phyloP scores from a whole-genome alignment of 2,329 filamentous ascomycete genomes.

The Rhynchosporium graminicola region DNA sequence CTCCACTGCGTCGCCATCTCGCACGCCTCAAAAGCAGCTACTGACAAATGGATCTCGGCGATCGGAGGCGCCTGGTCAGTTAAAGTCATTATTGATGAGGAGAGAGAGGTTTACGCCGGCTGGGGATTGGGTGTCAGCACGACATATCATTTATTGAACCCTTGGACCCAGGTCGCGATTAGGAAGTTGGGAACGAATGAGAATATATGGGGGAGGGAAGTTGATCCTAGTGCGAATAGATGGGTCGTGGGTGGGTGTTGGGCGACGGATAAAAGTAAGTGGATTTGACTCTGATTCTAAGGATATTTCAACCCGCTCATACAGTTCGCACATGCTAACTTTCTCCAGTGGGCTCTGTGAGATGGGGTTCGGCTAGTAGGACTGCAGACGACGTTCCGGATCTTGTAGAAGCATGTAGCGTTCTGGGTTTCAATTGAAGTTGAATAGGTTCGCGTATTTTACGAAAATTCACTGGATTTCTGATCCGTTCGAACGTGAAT shows the following conservation, averaged over 20 bases:
- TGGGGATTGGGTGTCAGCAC: slow-evolving; percentile 67
- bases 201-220: slow-evolving; percentile 61
- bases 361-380: slow-evolving; percentile 52
- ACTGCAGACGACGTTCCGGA: slow-evolving; percentile 57
- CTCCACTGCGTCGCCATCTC: slow-evolving; percentile 64
- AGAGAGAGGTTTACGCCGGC: slow-evolving; percentile 60
- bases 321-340: slow-evolving; percentile 7
- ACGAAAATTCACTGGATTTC: no score
- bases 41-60: slow-evolving; percentile 44
- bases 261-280: slow-evolving; percentile 43
- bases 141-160: slow-evolving; percentile 64
- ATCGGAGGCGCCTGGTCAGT: slow-evolving; percentile 47
- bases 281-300: not conserved
- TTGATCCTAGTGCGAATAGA: slow-evolving; percentile 64
- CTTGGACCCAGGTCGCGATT: slow-evolving; percentile 55
- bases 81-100: slow-evolving; percentile 60
- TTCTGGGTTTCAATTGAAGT: slow-evolving; percentile 32
- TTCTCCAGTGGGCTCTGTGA: slow-evolving; percentile 43
- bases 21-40: slow-evolving; percentile 60
- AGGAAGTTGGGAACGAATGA: slow-evolving; percentile 61
- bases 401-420: slow-evolving; percentile 50
- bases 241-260: slow-evolving; percentile 67
- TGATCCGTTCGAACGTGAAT: no score
- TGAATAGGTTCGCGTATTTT: no score
- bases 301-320: not conserved